phyloP scores from a whole-genome alignment of 2,329 filamentous ascomycete species.

The Paecilomyces variotii region DNA sequence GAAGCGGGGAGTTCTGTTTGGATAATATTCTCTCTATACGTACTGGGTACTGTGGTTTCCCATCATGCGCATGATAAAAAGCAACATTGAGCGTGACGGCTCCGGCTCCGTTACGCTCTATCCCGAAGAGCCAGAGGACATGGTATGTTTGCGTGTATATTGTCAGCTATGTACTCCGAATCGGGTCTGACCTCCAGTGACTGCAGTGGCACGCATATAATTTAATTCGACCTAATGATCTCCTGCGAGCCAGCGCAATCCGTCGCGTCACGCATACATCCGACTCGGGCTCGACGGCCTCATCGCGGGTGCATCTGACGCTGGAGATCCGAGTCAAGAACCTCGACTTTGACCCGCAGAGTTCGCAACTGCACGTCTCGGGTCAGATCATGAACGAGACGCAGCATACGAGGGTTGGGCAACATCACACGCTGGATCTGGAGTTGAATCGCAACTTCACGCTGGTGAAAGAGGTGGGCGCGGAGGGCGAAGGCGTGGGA shows the following conservation, averaged over 20 bases:
- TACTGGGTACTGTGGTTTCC: neutral
- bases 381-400: conserved; percentile 61
- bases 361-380: conserved; percentile 59
- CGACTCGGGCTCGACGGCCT: conserved; percentile 53
- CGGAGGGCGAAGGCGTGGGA: conserved; percentile 40
- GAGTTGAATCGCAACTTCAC: conserved; percentile 84
- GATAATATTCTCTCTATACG: neutral
- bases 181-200: conserved; percentile 1
- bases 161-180: conserved; percentile 3
- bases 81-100: conserved; percentile 58
- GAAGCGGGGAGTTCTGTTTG: no score
- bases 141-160: conserved; percentile 41
- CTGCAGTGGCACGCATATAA: conserved; percentile 66
- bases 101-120: conserved; percentile 58
- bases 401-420: conserved; percentile 57
- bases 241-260: conserved; percentile 57
- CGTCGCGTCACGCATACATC: conserved; percentile 57
- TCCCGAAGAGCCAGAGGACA: conserved; percentile 68
- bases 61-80: conserved; percentile 59
- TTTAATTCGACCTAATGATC: conserved; percentile 58
- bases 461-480: conserved; percentile 64
- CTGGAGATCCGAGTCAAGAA: conserved; percentile 58
- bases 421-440: conserved; percentile 68
- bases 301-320: conserved; percentile 56
- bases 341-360: conserved; percentile 62